Evolutionary conservation across 176 grass and related monocot genomes (phyloP), one percentile per base, ranked within the genome.

Genomic region (Oryza brachyantha): DNA sequence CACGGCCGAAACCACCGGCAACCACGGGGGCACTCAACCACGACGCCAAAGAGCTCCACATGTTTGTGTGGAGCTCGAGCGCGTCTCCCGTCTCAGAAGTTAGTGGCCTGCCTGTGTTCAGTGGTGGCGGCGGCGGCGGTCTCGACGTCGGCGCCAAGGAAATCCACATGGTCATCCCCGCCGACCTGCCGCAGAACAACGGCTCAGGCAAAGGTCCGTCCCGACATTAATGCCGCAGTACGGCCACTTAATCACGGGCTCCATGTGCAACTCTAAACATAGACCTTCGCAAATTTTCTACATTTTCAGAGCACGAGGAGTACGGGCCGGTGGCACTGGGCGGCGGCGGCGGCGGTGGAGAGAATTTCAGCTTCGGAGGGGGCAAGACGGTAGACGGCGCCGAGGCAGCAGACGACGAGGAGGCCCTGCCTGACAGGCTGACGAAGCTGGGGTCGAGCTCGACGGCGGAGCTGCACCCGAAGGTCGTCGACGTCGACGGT

Each of bases 1-100:
- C 64, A 25, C 72, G 36, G 31, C 10, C 55, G 11, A 59, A 35
- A 17, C 29, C 41, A 12, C 35, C 41, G 4, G 29, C 37, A n/a
- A n/a, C 59, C 25, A 41, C 35, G 5, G 74, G 7, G 43, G 64
- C 80, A 43, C 48, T 70, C n/a, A 73, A 73, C 76, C 92, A 94
- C 11, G 96, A 99, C 43, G 83, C 88, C 36, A 99, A 93, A 78
- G 96, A 99, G 92, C 87, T 94, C 38, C 96, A 98, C 87, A 98
- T 98, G 96, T 98, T 98, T 79, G 90, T 98, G 37, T 98, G 96
- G 96, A 93, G 90, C 84, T 95, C 96, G 3, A 85, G 74, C 66
- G 70, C 90, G 22, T 95, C 92, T 73, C 96, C 96, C n/a, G 92
- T 87, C 38, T 99, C 96, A 5, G 96, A 99, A 7, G 89, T 89